phyloP scores from a whole-genome alignment of 2,329 filamentous ascomycete genomes.

The Leptosphaerulina australis region DNA sequence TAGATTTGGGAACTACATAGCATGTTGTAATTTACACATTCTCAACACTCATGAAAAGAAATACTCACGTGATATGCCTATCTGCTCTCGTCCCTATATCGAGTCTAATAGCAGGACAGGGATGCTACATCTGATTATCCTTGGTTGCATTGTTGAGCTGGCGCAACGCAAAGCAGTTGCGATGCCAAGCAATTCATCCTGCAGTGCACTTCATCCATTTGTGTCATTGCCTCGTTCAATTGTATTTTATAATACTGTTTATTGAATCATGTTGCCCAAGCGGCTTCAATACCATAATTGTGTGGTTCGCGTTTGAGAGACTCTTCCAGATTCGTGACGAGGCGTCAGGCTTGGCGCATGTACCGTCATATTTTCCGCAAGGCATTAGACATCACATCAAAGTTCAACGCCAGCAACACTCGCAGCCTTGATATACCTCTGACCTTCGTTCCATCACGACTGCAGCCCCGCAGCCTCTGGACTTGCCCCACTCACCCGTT shows the following conservation, averaged over 20 bases:
- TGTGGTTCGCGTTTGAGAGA: conserved; percentile 14
- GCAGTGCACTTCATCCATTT: background rate
- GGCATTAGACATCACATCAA: conserved; percentile 42
- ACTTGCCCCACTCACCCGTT: conserved; percentile 23
- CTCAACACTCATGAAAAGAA: too few relatives aligned
- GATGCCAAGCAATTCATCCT: conserved; percentile 3
- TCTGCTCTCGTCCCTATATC: background rate
- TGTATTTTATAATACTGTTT: background rate
- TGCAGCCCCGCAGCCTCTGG: conserved; percentile 30
- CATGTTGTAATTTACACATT: conserved; percentile 16
- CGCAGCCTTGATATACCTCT: conserved; percentile 26
- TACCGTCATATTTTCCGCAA: conserved; percentile 45
- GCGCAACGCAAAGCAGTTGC: conserved; percentile 11
- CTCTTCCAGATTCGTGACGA: conserved; percentile 6
- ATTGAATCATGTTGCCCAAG: background rate
- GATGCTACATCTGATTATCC: background rate
- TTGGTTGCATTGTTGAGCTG: conserved; percentile 22
- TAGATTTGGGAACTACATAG: conserved; percentile 9
- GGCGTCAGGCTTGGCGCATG: conserved; percentile 26
- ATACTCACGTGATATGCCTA: background rate
- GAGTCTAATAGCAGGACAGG: conserved; percentile 1
- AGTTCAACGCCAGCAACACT: conserved; percentile 19
- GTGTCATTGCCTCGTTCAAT: background rate
- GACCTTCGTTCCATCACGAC: conserved; percentile 36
- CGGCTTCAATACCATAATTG: conserved; percentile 8